Evolutionary conservation across 2,329 filamentous ascomycete genomes (phyloP).

Genomic region (Cladosporium oxysporum): DNA sequence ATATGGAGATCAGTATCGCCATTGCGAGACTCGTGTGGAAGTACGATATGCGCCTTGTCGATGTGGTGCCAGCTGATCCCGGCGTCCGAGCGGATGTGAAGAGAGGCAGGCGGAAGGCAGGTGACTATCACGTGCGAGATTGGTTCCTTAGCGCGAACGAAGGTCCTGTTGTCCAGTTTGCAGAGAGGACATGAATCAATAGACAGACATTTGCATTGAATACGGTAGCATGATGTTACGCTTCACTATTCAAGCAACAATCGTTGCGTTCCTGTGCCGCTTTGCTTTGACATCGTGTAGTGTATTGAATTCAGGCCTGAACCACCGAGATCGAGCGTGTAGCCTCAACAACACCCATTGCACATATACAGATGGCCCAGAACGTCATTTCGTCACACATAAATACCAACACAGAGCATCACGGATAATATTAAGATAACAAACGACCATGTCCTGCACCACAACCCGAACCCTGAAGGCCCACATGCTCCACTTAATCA

Average conservation of each 20-base stretch:
- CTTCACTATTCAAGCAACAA: background rate
- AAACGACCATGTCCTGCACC: background rate
- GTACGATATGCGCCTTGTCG: slow-evolving; percentile 30
- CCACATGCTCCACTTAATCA: background rate
- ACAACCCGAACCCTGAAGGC: background rate
- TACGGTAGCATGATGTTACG: background rate
- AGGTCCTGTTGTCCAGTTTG: slow-evolving; percentile 67
- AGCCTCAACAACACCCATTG: background rate
- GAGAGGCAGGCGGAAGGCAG: slow-evolving; percentile 53
- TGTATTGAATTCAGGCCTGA: background rate
- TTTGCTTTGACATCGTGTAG: background rate
- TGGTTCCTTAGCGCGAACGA: slow-evolving; percentile 74
- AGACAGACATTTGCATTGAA: background rate
- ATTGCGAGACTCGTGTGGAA: slow-evolving; percentile 30
- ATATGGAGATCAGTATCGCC: slow-evolving; percentile 31
- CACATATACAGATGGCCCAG: too few relatives aligned
- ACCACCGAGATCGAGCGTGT: background rate
- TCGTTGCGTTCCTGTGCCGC: background rate
- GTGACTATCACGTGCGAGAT: slow-evolving; percentile 70
- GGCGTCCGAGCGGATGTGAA: slow-evolving; percentile 55
- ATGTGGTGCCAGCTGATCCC: slow-evolving; percentile 12
- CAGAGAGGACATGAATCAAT: background rate
- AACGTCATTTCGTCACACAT: background rate
- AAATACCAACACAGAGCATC: background rate
- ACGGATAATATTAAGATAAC: background rate